These are phyloP conservation scores for Nannochloris sp. DNA, from an alignment of 139 green algal genomes.

Conservation along the genomic window DNA sequence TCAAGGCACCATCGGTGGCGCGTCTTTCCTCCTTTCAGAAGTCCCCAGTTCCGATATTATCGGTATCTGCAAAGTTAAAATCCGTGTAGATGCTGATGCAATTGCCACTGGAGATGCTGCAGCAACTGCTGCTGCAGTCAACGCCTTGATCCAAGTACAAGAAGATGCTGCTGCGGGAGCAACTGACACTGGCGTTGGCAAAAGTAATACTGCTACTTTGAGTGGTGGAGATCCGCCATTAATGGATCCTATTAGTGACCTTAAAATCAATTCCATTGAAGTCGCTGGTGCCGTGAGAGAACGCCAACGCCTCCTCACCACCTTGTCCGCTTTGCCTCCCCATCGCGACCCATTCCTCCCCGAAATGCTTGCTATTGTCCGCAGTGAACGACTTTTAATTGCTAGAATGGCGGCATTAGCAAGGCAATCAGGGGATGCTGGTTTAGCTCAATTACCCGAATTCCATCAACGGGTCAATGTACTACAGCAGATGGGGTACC, in stretches of 20 bases:
- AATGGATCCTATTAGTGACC: slow-evolving; percentile 32
- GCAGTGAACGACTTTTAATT: slow-evolving; percentile 39
- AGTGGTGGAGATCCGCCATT: background rate
- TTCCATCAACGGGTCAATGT: slow-evolving; percentile 68
- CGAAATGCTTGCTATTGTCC: slow-evolving; percentile 43
- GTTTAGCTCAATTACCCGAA: slow-evolving; percentile 77
- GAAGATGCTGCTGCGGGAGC: slow-evolving; percentile 25
- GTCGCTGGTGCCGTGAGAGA: slow-evolving; percentile 20
- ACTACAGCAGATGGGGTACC: slow-evolving; percentile 72
- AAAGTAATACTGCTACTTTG: background rate
- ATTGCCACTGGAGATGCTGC: slow-evolving; percentile 17
- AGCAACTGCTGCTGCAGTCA: slow-evolving; percentile 26
- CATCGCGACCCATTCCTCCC: slow-evolving; percentile 44
- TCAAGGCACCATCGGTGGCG: slow-evolving; percentile 44
- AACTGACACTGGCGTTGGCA: background rate
- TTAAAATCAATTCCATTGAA: slow-evolving; percentile 38
- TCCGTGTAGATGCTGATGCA: slow-evolving; percentile 39
- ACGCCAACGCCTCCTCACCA: slow-evolving; percentile 26
- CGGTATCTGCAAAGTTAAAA: slow-evolving; percentile 50
- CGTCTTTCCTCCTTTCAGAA: slow-evolving; percentile 41
- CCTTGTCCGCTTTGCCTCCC: slow-evolving; percentile 22
- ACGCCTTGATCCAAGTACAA: slow-evolving; percentile 19
- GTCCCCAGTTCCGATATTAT: slow-evolving; percentile 26
- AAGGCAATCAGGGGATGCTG: slow-evolving; percentile 48
- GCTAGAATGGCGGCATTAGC: slow-evolving; percentile 31